Base-by-base conservation (phyloP, 306 rosid species). In the Quercus mongolica region DNA sequence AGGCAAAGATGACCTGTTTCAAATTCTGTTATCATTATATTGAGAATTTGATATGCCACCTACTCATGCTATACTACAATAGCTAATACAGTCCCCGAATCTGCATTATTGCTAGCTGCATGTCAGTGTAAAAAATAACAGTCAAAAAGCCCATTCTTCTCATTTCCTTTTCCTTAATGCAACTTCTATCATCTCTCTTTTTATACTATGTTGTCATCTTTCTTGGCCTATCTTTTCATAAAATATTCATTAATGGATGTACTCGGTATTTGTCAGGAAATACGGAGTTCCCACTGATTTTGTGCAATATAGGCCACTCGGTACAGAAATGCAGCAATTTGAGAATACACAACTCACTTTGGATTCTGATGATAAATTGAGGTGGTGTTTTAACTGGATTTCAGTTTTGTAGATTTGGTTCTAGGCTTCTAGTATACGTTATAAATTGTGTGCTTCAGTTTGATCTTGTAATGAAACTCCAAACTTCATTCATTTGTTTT, bases 311-410 rank as follows among this genome's bases (percentile, higher is more conserved):
- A 86, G 78, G 73, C 97, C 93, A 1, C 58, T 92, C 1, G 92
- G 85, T 15, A 85, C 76, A 18, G 94, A 91, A 55, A 75, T 88
- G 91, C 90, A 78, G 67, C 56, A 70, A 14, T 23, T 92, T 10
- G 85, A 76, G 69, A 77, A 76, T 75, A 76, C 85, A 5, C 92
- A 69, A 14, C 92, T 94, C 82, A 89, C 91, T 55, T 71, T 94
- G 92, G 97, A 91, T 63, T 87, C 92, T 72, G 97, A 89, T 14
- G 90, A 83, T 5, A 86, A 78, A 71, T 54, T 75, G 64, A 69
- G 51, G 55, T 58, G 25, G 79, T 30, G 63, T 31, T 81, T 57
- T 72, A 58, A 5, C 52, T 78, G 44, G 72, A 79, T 51, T 71
- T 58, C 41, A 3, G 41, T 57, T 70, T 80, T 58, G 38, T 76